Base-by-base conservation (phyloP, 2,329 filamentous ascomycete species). In the Colletotrichum costaricense region DNA sequence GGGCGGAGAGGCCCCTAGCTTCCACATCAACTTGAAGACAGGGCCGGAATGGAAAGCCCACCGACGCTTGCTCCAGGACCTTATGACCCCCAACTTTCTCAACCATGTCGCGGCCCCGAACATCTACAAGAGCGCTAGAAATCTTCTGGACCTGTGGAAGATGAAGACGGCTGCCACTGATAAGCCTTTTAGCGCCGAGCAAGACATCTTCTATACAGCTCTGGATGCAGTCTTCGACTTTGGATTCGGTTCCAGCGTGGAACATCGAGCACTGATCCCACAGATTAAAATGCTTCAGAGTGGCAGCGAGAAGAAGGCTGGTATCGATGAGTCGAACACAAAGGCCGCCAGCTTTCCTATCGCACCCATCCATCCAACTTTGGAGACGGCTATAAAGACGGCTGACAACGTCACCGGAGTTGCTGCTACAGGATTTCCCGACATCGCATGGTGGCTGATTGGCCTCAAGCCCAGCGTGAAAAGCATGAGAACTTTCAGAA, bases 51-150 rank as follows among this genome's bases (percentile, higher is more conserved):
- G 79, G 76, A 81, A 80, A 73, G 64, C 77, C 5, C 79, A 82
- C 59, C 78, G 81, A 5, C 79, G 79, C 22, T 77, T 84, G 9
- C 76, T 84, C 56, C 80, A 81, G 33, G 80, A 85, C 69, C 74
- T 83, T 24, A 84, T 85, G 82, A 75, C 79, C 4, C 80, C 80
- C 0, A 76, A 75, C 0, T 85, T 84, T 58, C 74, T 85, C 9
- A 77, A 75, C 26, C 59, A 76, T 16, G 78, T 84, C 11, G 71
- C 74, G 7, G 82, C 79, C 0, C 82, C 83, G 0, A 76, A 80
- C 8, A 75, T 84, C 3, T 81, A 84, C 74, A 75, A 76, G 19
- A 76, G 76, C 6, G 76, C 78, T 7, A 58, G 71, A 24, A 77
- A 79, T 35, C 70, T 85, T 49, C 76, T 84, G 35, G 75, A 78